phyloP scores from a whole-genome alignment of 202 grass and related monocot genomes.

The Brachypodium distachyon region DNA sequence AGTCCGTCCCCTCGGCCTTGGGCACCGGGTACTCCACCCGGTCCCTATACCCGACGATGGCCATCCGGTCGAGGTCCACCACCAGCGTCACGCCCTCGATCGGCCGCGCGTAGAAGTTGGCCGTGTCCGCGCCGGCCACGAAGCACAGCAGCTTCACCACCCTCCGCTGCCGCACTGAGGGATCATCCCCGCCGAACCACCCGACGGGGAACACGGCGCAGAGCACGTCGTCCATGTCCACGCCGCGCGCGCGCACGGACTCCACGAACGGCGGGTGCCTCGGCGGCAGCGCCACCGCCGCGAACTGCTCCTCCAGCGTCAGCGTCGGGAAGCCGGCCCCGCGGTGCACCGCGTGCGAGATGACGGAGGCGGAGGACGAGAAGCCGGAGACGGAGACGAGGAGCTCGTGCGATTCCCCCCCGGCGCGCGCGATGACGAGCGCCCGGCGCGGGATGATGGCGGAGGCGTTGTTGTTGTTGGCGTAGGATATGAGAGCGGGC shows the following conservation, averaged over 20 bases:
- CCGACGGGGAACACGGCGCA: constrained; percentile 41
- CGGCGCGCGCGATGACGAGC: constrained; percentile 48
- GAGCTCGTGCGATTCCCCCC: constrained; percentile 32
- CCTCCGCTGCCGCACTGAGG: neutral
- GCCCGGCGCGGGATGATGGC: constrained; percentile 25
- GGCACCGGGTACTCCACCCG: constrained; percentile 44
- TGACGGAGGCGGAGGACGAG: neutral
- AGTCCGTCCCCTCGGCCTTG: constrained; percentile 63
- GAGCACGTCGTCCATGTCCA: constrained; percentile 47
- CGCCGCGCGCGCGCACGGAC: constrained; percentile 19
- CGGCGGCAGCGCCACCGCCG: constrained; percentile 36
- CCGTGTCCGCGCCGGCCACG: constrained; percentile 34
- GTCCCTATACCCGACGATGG: constrained; percentile 58
- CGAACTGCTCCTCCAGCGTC: constrained; percentile 48
- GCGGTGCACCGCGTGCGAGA: constrained; percentile 39
- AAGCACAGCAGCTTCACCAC: constrained; percentile 54
- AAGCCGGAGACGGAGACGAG: constrained; percentile 20
- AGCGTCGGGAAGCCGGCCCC: constrained; percentile 47
- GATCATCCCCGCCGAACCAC: constrained; percentile 31
- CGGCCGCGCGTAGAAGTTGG: constrained; percentile 69
- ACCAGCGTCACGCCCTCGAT: constrained; percentile 51
- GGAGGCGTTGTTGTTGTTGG: neutral
- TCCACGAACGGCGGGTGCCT: constrained; percentile 39
- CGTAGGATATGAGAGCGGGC: constrained; percentile 17
- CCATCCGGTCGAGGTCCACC: constrained; percentile 57